Percentiles rank a stretch among this genome's conserved stretches.
These are phyloP conservation scores for Davidsoniella neocaledoniae DNA, from an alignment of 2,329 filamentous ascomycete genomes.

Conservation along the genomic window DNA sequence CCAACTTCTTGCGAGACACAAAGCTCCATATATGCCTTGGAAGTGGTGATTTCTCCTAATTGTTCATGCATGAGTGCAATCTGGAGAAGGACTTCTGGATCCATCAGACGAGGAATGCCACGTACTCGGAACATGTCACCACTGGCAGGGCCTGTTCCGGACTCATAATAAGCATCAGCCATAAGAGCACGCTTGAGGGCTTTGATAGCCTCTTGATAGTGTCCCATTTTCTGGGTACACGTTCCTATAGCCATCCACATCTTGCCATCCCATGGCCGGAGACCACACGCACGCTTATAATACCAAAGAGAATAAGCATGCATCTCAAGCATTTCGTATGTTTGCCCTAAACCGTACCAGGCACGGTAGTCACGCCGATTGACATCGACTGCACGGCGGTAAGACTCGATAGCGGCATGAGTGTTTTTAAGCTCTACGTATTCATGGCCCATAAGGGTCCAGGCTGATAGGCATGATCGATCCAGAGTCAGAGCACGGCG, in stretches of 20 bases:
- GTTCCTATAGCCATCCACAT: conserved; percentile 97
- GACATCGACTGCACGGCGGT: conserved; percentile 84
- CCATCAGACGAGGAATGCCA: conserved; percentile 45
- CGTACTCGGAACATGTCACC: conserved; percentile 30
- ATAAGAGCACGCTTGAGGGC: conserved; percentile 83
- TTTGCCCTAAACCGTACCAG: conserved; percentile 94
- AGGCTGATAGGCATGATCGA: conserved; percentile 78
- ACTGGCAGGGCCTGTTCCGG: conserved; percentile 26
- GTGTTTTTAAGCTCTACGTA: conserved; percentile 98
- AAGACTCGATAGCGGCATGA: conserved; percentile 92
- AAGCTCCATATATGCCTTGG: conserved; percentile 88
- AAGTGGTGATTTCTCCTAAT: conserved; percentile 59
- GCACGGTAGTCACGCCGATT: conserved; percentile 93
- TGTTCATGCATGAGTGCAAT: conserved; percentile 82
- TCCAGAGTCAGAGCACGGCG: conserved; percentile 81
- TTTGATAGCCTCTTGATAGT: conserved; percentile 80
- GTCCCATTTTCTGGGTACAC: conserved; percentile 78
- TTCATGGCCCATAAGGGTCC: conserved; percentile 98
- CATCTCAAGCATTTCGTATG: conserved; percentile 96
- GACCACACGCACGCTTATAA: conserved; percentile 83
- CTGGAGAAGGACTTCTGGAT: conserved; percentile 78
- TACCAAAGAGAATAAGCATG: conserved; percentile 95
- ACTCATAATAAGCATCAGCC: conserved; percentile 72
- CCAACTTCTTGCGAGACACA: conserved; percentile 86
- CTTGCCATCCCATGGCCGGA: conserved; percentile 92